phyloP scores from a whole-genome alignment of 345 rosid genomes.

The Triadica sebifera region DNA sequence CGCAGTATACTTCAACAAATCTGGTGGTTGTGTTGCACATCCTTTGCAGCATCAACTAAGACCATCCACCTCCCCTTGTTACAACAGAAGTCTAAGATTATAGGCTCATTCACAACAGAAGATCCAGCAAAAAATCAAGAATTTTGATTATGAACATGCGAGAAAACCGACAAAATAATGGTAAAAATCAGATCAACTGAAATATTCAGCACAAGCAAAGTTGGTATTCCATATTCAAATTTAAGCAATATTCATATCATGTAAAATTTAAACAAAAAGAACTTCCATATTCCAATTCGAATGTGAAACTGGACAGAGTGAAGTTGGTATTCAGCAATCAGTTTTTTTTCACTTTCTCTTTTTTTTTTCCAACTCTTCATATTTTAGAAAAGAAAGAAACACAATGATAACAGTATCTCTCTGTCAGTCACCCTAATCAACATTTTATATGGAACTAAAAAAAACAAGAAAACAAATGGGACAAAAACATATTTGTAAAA shows the following conservation, averaged over 20 bases:
- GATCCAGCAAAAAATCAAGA: background rate
- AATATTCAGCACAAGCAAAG: background rate
- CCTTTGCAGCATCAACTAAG: conserved; percentile 93
- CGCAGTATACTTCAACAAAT: conserved; percentile 73
- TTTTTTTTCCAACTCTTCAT: background rate
- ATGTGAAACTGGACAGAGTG: too few species aligned
- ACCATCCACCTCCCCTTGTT: conserved; percentile 72
- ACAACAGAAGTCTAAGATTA: conserved; percentile 5
- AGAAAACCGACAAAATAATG: background rate
- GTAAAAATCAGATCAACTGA: background rate
- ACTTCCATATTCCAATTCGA: background rate
- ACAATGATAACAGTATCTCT: background rate
- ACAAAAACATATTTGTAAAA: too few species aligned
- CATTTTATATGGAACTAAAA: too few species aligned
- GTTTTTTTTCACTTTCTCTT: background rate
- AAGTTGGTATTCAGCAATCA: background rate
- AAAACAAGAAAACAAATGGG: too few species aligned
- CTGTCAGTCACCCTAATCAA: too few species aligned
- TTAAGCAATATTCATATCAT: background rate
- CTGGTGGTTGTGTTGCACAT: conserved; percentile 71
- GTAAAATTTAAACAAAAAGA: background rate
- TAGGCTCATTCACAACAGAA: background rate
- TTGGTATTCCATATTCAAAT: too few species aligned
- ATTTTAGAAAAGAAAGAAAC: background rate
- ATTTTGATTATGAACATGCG: background rate